phyloP scores from a whole-genome alignment of 2,329 filamentous ascomycete genomes.

The Hymenotorrendiella dingleyae region DNA sequence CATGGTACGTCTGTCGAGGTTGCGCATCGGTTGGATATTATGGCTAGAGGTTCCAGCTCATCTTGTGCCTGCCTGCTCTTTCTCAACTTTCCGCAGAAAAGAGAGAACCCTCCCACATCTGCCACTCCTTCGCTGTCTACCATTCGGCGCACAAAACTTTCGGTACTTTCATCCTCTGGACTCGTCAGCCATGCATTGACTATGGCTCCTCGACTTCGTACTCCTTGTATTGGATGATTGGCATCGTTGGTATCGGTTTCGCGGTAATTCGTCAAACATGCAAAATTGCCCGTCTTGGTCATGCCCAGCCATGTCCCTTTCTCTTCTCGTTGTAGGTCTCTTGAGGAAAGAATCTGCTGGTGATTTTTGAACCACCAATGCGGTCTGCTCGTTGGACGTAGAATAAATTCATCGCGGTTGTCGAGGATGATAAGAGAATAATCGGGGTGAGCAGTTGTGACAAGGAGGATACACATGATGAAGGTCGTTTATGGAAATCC shows the following conservation, averaged over 20 bases:
- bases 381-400: slow-evolving; percentile 56
- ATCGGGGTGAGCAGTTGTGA: slow-evolving; percentile 69
- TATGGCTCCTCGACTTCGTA: slow-evolving; percentile 56
- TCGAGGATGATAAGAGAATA: slow-evolving; percentile 72
- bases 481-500: too few relatives aligned
- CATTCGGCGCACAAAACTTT: slow-evolving; percentile 46
- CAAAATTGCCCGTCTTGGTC: slow-evolving; percentile 52
- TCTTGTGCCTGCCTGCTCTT: slow-evolving; percentile 24
- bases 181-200: slow-evolving; percentile 56
- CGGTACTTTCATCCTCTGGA: slow-evolving; percentile 40
- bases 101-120: slow-evolving; percentile 60
- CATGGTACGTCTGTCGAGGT: slow-evolving; percentile 50
- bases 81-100: slow-evolving; percentile 57
- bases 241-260: slow-evolving; percentile 46
- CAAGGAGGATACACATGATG: slow-evolving; percentile 69
- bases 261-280: slow-evolving; percentile 62
- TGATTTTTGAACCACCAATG: slow-evolving; percentile 49
- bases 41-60: slow-evolving; percentile 45
- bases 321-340: slow-evolving; percentile 56
- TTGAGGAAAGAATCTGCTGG: slow-evolving; percentile 47
- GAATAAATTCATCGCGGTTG: slow-evolving; percentile 71
- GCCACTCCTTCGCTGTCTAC: slow-evolving; percentile 47
- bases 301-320: slow-evolving; percentile 63
- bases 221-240: slow-evolving; percentile 46
- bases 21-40: slow-evolving; percentile 56